A percentile compares a stretch with the other conserved stretches of the same genome.
Conservation (phyloP, 1,284 basidiomycete species). For the Ustilago trichophora region DNA sequence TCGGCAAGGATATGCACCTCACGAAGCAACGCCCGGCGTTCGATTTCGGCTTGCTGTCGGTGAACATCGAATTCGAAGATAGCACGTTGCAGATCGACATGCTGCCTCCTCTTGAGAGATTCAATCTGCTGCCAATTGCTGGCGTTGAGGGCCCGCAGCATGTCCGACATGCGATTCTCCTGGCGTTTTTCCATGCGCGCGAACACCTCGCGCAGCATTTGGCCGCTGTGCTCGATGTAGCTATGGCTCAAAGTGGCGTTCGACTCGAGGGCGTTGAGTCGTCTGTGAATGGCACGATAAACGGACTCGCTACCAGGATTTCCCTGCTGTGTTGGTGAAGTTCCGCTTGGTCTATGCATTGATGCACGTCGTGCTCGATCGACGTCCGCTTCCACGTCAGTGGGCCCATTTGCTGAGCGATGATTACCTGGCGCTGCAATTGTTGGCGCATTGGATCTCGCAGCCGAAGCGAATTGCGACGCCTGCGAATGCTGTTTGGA, state of each 20-base stretch:
- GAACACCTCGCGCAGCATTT: constrained; percentile 79
- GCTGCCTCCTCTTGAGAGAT: constrained; percentile 43
- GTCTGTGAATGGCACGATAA: constrained; percentile 94
- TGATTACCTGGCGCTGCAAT: neutral
- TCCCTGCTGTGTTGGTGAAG: neutral
- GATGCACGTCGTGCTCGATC: constrained; percentile 17
- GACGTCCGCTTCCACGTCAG: constrained; percentile 2
- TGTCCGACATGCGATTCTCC: constrained; percentile 72
- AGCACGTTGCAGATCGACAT: constrained; percentile 74
- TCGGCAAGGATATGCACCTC: constrained; percentile 77
- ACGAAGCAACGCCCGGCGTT: constrained; percentile 75
- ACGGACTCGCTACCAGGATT: constrained; percentile 75
- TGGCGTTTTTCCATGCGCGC: constrained; percentile 73
- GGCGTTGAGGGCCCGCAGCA: constrained; percentile 70
- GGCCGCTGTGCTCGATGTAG: constrained; percentile 90
- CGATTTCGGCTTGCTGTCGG: constrained; percentile 74
- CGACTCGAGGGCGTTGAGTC: constrained; percentile 82
- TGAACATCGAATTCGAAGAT: constrained; percentile 78
- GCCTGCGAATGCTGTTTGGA: neutral
- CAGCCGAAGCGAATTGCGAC: neutral
- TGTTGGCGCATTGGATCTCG: neutral
- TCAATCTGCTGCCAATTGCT: constrained; percentile 70
- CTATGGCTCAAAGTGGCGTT: constrained; percentile 86
- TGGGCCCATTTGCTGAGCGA: neutral
- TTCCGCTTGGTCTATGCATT: neutral